Base-by-base conservation (phyloP, 805 yeast species). In the Saccharomycopsis malanga region DNA sequence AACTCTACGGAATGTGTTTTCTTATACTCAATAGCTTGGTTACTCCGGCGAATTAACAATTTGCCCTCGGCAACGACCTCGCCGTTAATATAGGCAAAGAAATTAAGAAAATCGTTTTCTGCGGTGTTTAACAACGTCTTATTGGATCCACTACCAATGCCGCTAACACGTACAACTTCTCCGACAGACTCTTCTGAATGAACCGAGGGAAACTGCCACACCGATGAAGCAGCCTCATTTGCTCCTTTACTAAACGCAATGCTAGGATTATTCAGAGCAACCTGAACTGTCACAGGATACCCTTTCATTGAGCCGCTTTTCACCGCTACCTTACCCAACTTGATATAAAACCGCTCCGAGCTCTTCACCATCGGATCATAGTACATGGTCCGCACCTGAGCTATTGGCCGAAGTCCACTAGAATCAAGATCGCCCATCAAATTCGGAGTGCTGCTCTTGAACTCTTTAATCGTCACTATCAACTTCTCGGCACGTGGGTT, bases 401-500 rank as follows among this genome's bases (percentile, higher is more conserved):
- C 72, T 53, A 81, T 76, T 15, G 88, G 81, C 2, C 76, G 63
- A 27, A 68, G 62, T 12, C 66, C 58, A 25, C 69, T 56, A 7
- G 65, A 58, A 36, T 64, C 66, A 25, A 62, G 58, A 36, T 65
- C 70, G 17, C 58, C 52, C 1, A 61, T 59, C 35, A 61, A 62
- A 34, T 53, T 58, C 18, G 44, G 55, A 46, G 55, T 40, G 45
- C 74, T 78, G 37, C 71, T 73, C 58, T 74, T 76, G 57, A 84
- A 75, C 60, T 86, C 95, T 61, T 85, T 86, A 39, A 87, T 76
- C 1, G 89, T 72, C 7, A 85, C 73, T 29, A 77, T 72, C 54
- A 87, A 67, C 49, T 71, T 72, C 56, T 83, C 89, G 3, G 93
- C 87, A 61, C 94, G 72, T 23, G 91, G 88, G 52, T 86, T 84